A percentile compares a stretch with the other conserved stretches of the same genome.
Evolutionary conservation across 1,139 yeast species (phyloP).

Genomic region (Suhomyces bolitotheri): DNA sequence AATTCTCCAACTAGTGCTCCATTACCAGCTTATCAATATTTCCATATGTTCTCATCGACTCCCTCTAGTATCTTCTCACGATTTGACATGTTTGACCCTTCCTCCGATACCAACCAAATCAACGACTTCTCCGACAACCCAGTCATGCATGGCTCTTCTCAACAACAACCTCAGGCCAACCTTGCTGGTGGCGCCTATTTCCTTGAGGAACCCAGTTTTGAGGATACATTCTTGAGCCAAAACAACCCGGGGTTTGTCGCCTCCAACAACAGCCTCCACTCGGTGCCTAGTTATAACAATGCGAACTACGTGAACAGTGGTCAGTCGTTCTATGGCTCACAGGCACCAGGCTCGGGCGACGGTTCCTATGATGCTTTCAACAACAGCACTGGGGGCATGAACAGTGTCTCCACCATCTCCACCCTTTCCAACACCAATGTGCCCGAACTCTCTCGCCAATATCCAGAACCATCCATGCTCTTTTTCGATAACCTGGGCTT

Average conservation of each 20-base stretch:
- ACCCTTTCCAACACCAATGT: conserved; percentile 5
- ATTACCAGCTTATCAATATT: conserved; percentile 5
- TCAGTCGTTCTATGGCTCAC: conserved; percentile 16
- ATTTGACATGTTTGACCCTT: conserved; percentile 25
- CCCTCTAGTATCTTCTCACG: conserved; percentile 14
- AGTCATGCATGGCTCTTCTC: conserved; percentile 1
- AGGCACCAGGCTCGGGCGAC: conserved; percentile 2
- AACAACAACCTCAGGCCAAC: conserved; percentile 4
- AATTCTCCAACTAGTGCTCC: not conserved
- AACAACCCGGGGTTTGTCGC: not conserved
- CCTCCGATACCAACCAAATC: conserved; percentile 19
- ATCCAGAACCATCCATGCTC: conserved; percentile 7
- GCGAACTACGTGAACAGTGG: conserved; percentile 18
- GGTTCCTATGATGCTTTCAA: conserved; percentile 4
- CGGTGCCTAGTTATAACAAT: conserved; percentile 1
- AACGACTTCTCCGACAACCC: conserved; percentile 16
- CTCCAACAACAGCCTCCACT: conserved; percentile 1
- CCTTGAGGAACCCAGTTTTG: conserved; percentile 12
- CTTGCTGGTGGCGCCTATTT: conserved; percentile 5
- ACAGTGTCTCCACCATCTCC: conserved; percentile 1
- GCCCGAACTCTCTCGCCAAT: conserved; percentile 3
- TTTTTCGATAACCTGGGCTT: conserved; percentile 8
- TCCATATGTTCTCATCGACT: conserved; percentile 13
- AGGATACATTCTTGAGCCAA: conserved; percentile 9
- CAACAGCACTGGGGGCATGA: conserved; percentile 1